These are phyloP conservation scores for Myriosclerotinia curreyana DNA, from an alignment of 2,329 filamentous ascomycete species.

Conservation along the genomic window DNA sequence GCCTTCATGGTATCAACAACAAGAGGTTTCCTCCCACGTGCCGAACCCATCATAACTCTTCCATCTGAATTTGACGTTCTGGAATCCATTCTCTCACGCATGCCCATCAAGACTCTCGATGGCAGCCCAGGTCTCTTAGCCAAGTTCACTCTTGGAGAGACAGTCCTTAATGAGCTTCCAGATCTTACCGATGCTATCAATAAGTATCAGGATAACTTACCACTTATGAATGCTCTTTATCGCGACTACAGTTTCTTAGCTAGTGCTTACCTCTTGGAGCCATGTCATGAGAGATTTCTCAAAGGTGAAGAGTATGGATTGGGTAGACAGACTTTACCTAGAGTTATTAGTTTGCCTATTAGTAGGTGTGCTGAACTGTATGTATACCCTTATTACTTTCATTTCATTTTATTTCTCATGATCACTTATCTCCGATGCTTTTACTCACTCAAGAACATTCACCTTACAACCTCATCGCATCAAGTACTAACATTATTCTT, in stretches of 20 bases:
- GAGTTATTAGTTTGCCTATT: constrained; percentile 74
- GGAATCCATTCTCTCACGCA: constrained; percentile 67
- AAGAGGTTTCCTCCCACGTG: constrained; percentile 70
- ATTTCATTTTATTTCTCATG: background rate
- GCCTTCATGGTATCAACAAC: constrained; percentile 78
- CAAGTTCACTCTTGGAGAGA: constrained; percentile 67
- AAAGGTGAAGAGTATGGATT: constrained; percentile 75
- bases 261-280: constrained; percentile 86
- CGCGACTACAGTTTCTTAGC: constrained; percentile 90
- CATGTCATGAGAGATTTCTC: constrained; percentile 73
- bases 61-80: constrained; percentile 71
- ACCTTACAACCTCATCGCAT: background rate
- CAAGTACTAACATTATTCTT: background rate
- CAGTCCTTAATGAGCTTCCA: constrained; percentile 70
- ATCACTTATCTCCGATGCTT: background rate
- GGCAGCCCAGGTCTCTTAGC: constrained; percentile 77
- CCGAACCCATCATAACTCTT: constrained; percentile 59
- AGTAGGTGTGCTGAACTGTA: constrained; percentile 82
- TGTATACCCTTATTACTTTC: constrained; percentile 43
- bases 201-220: constrained; percentile 68
- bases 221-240: constrained; percentile 81
- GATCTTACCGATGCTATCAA: constrained; percentile 74
- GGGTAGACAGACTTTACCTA: constrained; percentile 69
- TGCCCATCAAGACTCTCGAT: constrained; percentile 73
- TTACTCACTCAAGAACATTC: constrained; percentile 14